Evolutionary conservation across 352 stramenopile genomes (phyloP), one percentile per base, ranked within the genome.

Genomic region (Phytophthora ohioensis): DNA sequence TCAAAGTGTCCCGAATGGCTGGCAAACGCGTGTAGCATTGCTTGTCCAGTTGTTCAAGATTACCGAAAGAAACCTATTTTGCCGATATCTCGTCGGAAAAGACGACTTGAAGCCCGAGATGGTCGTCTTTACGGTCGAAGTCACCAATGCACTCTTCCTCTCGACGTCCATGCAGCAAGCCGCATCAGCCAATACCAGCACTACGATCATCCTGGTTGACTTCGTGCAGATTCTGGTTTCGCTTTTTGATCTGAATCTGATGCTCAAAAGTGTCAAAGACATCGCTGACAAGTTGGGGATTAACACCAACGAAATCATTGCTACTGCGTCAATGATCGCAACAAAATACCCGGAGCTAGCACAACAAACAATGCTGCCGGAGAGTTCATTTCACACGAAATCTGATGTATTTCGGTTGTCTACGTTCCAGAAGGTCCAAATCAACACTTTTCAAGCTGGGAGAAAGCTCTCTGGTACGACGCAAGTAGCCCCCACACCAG

Each of bases 121-220:
- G 13, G 59, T 85, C 13, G 67, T 85, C 5, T 82, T 89, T 56
- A 82, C 75, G 27, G 69, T 82, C 53, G 74, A 89, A 30, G 60
- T 89, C 36, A 84, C 80, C 48, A 79, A 82, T 39, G 51, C 81
- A 12, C 57, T 89, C 3, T 89, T 73, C 12, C 67, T 87, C 12
- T 65, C 79, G 2, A 70, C 69, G 7, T 78, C 64, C 15, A 82
- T 89, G 69, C 67, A 84, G 43, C 71, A 55, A 31, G 46, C 75
- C 0, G 60, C 71, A 15, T 82, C 70, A 0, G 53, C 64, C 10
- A 62, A 49, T 5, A 80, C 78, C 1, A 73, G 70, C 4, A 31
- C 69, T 4, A 41, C 73, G 10, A 46, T 88, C 10, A 73, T 84
- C 10, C 17, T 39, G 4, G 51, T 84, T 2, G 79, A 88, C 15